Evolutionary conservation across 305 asterid genomes (phyloP), one percentile per base, ranked within the genome.

Genomic region (Salvia sclarea): DNA sequence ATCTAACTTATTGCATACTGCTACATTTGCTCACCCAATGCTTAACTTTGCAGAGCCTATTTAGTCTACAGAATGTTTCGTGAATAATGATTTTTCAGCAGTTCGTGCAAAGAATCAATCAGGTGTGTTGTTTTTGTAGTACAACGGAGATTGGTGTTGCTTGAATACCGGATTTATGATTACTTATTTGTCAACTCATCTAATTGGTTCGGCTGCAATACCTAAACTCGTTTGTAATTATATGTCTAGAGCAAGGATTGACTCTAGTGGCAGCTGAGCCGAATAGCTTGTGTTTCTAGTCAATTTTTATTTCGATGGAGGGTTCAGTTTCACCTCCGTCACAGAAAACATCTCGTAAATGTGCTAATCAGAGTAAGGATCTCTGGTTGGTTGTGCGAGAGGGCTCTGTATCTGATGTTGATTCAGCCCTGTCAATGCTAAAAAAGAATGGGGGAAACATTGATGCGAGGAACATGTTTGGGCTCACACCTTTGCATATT

Each of bases 401-500:
- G 55, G 97, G 97, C 41, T 82, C 90, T 56, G 85, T 85, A 47
- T 79, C 86, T 69, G 95, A 91, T 71, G 82, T 95, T 24, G 98
- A 89, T 35, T 76, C 77, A 31, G 85, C 87, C 43, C 70, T 91
- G 78, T 82, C 80, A 7, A 72, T 75, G 74, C 86, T 95, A 64
- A 89, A 95, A 80, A 95, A 85, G 77, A 85, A 73, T 59, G 96
- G 91, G 40, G 96, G 92, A 71, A 89, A 92, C 73, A 71, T 95
- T 63, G 85, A 95, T 78, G 80, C 85, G 4, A 88, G 98, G 82
- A 86, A 89, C 71, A 66, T 80, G 48, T 80, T 84, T 81, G 98
- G 99, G 64, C 84, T 89, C 54, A 85, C 94, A 3, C 96, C 96
- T 73, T 87, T 95, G 72, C 99, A 95, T 78, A 83, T 88, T 43